Percentiles rank a stretch among this genome's conserved stretches.
phyloP scores from a whole-genome alignment of 768 basidiomycete genomes.

The Suillus placidus region DNA sequence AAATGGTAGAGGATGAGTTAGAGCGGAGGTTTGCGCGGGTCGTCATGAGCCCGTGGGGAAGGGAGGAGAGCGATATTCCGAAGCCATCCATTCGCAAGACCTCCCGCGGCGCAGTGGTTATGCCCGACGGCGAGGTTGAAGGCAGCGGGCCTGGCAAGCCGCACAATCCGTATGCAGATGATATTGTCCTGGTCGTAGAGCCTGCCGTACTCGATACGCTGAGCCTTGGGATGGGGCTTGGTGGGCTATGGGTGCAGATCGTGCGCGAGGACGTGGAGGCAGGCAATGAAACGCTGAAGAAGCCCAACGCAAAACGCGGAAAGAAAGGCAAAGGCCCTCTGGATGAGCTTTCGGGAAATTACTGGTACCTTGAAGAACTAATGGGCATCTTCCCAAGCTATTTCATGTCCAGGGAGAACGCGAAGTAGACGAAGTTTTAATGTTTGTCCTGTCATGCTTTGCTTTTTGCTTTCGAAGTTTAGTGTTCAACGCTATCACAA shows the following conservation, averaged over 20 bases:
- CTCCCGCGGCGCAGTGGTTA: constrained; percentile 41
- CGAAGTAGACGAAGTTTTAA: not conserved
- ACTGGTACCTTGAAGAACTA: constrained; percentile 66
- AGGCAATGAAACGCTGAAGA: constrained; percentile 12
- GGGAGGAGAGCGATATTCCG: constrained; percentile 42
- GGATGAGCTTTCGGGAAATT: constrained; percentile 32
- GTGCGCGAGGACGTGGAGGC: constrained; percentile 37
- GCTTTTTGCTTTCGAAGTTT: constrained; percentile 5
- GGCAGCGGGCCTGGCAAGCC: constrained; percentile 23
- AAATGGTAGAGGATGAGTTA: constrained; percentile 50
- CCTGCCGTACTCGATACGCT: constrained; percentile 46
- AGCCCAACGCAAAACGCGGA: constrained; percentile 9
- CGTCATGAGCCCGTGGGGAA: constrained; percentile 57
- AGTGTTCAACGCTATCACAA: not conserved
- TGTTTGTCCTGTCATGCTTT: not conserved
- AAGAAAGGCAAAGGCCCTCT: constrained; percentile 30
- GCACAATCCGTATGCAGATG: constrained; percentile 58
- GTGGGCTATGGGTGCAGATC: constrained; percentile 72
- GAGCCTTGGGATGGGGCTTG: constrained; percentile 46
- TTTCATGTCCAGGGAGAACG: constrained; percentile 34
- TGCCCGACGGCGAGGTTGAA: constrained; percentile 22
- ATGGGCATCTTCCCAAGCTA: constrained; percentile 57
- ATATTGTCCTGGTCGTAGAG: constrained; percentile 60
- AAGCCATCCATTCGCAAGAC: constrained; percentile 37
- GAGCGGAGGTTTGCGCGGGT: constrained; percentile 50